These are phyloP conservation scores for Hemisphaericaspora nanyangensis DNA, from an alignment of 805 yeast genomes.

Conservation along the genomic window DNA sequence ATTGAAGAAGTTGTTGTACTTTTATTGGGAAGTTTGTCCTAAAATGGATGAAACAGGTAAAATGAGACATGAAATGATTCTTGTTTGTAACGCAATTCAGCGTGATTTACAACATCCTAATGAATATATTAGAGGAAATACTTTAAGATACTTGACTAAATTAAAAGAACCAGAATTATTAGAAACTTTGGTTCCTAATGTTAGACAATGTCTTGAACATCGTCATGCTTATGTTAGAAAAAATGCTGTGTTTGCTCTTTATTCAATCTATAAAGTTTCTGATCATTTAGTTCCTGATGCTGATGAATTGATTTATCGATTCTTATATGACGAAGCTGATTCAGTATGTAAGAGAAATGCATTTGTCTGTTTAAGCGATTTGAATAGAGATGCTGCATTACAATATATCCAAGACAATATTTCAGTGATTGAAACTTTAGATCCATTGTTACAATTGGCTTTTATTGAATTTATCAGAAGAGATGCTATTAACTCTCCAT, in stretches of 20 bases:
- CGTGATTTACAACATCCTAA: constrained; percentile 97
- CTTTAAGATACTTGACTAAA: constrained; percentile 86
- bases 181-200: constrained; percentile 93
- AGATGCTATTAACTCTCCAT: constrained; percentile 65
- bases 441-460: constrained; percentile 82
- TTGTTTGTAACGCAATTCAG: constrained; percentile 96
- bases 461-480: constrained; percentile 87
- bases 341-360: constrained; percentile 95
- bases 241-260: constrained; percentile 90
- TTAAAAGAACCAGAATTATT: constrained; percentile 88
- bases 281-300: constrained; percentile 94
- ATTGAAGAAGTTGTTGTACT: constrained; percentile 86
- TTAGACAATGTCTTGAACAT: constrained; percentile 86
- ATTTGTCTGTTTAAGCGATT: constrained; percentile 76
- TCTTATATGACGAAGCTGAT: constrained; percentile 80
- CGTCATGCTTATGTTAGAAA: constrained; percentile 98
- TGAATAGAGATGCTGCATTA: constrained; percentile 83
- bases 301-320: constrained; percentile 71
- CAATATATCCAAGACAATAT: constrained; percentile 73
- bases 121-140: constrained; percentile 94
- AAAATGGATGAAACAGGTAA: constrained; percentile 85
- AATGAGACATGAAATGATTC: constrained; percentile 96
- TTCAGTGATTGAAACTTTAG: constrained; percentile 57
- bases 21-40: constrained; percentile 98
- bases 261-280: constrained; percentile 75